Evolutionary conservation across 2,329 filamentous ascomycete genomes (phyloP).

Genomic region (Cercospora zeina): DNA sequence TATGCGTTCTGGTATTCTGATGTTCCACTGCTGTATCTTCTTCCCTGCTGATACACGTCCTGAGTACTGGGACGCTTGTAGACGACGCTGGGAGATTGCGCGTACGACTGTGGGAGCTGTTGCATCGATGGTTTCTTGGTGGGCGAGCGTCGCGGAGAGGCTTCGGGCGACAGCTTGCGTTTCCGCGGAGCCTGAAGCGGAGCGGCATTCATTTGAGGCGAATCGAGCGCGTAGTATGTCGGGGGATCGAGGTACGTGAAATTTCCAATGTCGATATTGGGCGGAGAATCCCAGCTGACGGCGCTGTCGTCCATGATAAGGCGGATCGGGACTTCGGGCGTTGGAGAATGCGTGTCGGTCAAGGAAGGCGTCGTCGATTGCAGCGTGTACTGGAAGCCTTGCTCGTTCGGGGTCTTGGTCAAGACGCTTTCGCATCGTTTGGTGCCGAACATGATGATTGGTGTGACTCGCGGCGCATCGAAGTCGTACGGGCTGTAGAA

Average conservation of each 20-base stretch:
- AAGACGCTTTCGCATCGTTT: slow-evolving; percentile 69
- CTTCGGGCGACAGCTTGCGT: slow-evolving; percentile 57
- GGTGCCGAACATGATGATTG: slow-evolving; percentile 75
- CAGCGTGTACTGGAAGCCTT: slow-evolving; percentile 69
- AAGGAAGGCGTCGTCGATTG: slow-evolving; percentile 70
- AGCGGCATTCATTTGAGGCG: slow-evolving; percentile 33
- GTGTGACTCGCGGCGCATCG: slow-evolving; percentile 51
- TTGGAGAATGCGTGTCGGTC: slow-evolving; percentile 56
- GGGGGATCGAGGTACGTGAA: slow-evolving; percentile 56
- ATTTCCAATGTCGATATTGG: slow-evolving; percentile 57
- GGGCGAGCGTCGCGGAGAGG: slow-evolving; percentile 51
- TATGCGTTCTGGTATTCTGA: slow-evolving; percentile 38
- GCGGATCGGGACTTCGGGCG: slow-evolving; percentile 59
- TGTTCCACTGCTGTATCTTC: slow-evolving; percentile 44
- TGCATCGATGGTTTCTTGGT: slow-evolving; percentile 45
- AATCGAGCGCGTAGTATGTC: slow-evolving; percentile 34
- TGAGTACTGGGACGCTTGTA: slow-evolving; percentile 42
- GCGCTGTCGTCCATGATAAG: slow-evolving; percentile 58
- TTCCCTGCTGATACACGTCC: slow-evolving; percentile 38
- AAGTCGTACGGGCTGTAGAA: slow-evolving; percentile 76
- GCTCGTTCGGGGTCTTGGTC: slow-evolving; percentile 57
- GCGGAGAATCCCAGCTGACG: slow-evolving; percentile 41
- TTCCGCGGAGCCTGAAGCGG: slow-evolving; percentile 49
- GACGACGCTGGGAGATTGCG: slow-evolving; percentile 43
- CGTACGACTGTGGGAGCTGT: slow-evolving; percentile 35